Base-by-base conservation (phyloP, 345 rosid genomes). In the Camelina sativa region DNA sequence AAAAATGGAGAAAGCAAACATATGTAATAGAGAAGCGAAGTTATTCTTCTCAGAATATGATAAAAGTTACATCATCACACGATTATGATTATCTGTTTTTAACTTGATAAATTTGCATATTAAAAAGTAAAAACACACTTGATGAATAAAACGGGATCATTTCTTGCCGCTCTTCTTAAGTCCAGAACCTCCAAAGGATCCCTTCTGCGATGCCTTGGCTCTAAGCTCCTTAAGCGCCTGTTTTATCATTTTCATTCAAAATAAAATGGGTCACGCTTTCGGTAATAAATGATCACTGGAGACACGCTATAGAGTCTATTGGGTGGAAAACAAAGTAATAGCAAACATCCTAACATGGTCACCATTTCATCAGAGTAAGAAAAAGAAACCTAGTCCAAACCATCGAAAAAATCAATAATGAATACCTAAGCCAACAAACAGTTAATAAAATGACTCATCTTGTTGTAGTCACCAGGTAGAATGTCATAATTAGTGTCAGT, bases 111-210 rank as follows among this genome's bases (percentile, higher is more conserved):
- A 46, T 12, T 43, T 52, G 64, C 32, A 69, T 46, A 52, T 44
- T 61, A 61, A 48, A 34, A 8, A 12, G 23, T 22, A 23, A 25
- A 28, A 28, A 28, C 30, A 70, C 11, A 38, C 64, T 60, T 44
- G 44, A 71, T 43, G 53, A 40, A 25, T 75, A 34, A 61, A 52
- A 30, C 65, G 6, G 47, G 1, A 46, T 76, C 61, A 76, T 82
- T 93, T 93, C 90, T 93, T 93, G 59, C 97, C 94, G 16, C 97
- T 93, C 86, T 89, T 91, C 90, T 89, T 91, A 34, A 93, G 97
- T 25, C 97, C 98, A 52, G 97, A 9, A 57, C 98, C 97, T 80
- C 98, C 97, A 28, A 91, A 64, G 11, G 86, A 1, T 6, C 98
- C 98, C 80, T 91, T 91, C 78, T 87, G 87, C 16, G 76, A 76